Evolutionary conservation across 208 protist genomes (phyloP), one percentile per base, ranked within the genome.

Genomic region (Phytomonas francai): DNA sequence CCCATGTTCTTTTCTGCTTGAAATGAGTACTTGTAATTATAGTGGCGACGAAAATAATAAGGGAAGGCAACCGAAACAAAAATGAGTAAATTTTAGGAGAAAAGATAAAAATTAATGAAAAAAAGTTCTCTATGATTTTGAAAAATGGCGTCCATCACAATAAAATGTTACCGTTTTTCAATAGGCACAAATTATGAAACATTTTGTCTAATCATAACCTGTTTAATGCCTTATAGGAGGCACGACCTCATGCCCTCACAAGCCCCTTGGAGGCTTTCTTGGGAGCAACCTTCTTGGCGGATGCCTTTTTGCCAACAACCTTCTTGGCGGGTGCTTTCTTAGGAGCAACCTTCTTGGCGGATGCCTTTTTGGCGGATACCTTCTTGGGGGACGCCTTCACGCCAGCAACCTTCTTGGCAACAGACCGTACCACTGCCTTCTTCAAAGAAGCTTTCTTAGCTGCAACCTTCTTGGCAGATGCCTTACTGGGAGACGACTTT

Each of bases 241-340:
- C 14, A 51, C 42, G 7, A 51, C 14, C 42, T 51, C 42, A 51
- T 51, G 14, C 71, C 71, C 78, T 80, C 25, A 67, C 72, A 65
- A 42, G 60, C 75, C 73, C 77, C 59, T 76, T 76, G 34, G 71
- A 60, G 12, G 30, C 51, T 4, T 73, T 72, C 60, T 73, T 77
- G 51, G 56, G 3, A 39, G 29, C 72, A 33, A 62, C 56, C 71
- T 79, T 79, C 70, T 72, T 76, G 16, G 59, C 7, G 33, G 59
- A 62, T 62, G 59, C 7, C 59, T 62, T 62, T 42, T 39, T 33
- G 16, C 12, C 31, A 62, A 39, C 31, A 42, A 60, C 49, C 63
- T 77, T 77, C 68, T 76, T 74, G 12, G 70, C 33, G 62, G 71
- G 31, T 54, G 75, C 63, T 61, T 80, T 80, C 57, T 76, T 74